A percentile compares a stretch with the other conserved stretches of the same genome.
Conservation (phyloP, 2,329 filamentous ascomycete species). For the Lachnellula suecica region DNA sequence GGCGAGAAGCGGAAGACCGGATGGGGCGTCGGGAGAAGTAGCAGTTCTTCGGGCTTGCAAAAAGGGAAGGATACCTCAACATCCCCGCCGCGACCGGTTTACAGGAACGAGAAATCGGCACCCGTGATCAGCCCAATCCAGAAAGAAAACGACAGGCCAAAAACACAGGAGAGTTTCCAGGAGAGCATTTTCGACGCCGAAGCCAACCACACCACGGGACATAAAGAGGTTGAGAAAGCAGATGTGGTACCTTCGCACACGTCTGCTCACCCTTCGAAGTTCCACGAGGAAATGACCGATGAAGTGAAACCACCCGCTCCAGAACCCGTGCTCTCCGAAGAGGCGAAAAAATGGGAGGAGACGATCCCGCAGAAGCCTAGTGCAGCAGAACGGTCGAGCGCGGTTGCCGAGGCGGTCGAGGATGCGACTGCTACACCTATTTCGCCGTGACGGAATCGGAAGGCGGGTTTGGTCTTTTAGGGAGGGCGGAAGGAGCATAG, state of each 20-base stretch:
- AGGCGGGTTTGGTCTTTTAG: neutral
- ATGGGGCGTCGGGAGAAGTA: constrained; percentile 28
- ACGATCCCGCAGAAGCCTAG: constrained; percentile 12
- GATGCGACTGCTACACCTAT: constrained; percentile 25
- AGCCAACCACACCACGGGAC: neutral
- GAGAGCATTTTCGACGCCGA: constrained; percentile 36
- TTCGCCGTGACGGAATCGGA: constrained; percentile 9
- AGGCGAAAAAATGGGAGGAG: constrained; percentile 16
- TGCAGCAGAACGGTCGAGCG: constrained; percentile 8
- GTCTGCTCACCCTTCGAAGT: constrained; percentile 13
- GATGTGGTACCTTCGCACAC: neutral
- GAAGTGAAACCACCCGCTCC: constrained; percentile 2
- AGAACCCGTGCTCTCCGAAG: constrained; percentile 2
- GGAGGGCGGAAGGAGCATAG: neutral
- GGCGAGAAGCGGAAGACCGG: constrained; percentile 69
- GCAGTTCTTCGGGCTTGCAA: constrained; percentile 2
- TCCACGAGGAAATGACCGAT: constrained; percentile 18
- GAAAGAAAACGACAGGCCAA: constrained; percentile 20
- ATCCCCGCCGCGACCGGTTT: neutral
- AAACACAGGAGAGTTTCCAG: constrained; percentile 27
- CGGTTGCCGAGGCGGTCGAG: constrained; percentile 23
- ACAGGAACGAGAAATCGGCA: constrained; percentile 13
- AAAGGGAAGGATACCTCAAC: constrained; percentile 22
- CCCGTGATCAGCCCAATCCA: neutral
- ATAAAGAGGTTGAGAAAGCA: neutral